Conservation (phyloP, 192 early-diverging fungal genomes). For the Podila minutissima region DNA sequence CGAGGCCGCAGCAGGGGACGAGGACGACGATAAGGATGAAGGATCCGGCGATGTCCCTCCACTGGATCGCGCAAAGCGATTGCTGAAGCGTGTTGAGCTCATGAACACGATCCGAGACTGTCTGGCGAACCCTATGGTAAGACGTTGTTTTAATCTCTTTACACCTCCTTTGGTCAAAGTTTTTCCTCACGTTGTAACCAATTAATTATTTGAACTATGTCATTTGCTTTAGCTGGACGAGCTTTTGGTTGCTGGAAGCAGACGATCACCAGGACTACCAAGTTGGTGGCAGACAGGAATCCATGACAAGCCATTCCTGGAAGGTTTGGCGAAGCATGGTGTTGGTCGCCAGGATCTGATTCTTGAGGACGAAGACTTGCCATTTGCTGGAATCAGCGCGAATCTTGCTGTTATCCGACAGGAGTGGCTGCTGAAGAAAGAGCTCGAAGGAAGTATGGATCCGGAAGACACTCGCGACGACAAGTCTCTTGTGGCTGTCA, state of each 20-base stretch:
- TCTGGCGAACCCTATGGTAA: constrained; percentile 59
- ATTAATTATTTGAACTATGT: no score
- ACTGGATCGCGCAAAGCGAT: constrained; percentile 73
- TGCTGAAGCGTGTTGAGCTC: constrained; percentile 74
- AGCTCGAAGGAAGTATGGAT: background rate
- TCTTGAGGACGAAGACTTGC: constrained; percentile 64
- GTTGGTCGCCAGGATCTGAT: constrained; percentile 73
- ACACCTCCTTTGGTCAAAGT: background rate
- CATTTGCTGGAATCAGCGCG: constrained; percentile 57
- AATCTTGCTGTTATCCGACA: constrained; percentile 19
- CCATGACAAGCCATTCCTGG: constrained; percentile 73
- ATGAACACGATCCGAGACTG: constrained; percentile 77
- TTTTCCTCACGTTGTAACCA: background rate
- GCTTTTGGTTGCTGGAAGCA: constrained; percentile 50
- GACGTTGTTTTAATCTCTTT: background rate
- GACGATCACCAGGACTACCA: constrained; percentile 63
- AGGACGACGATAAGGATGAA: constrained; percentile 36
- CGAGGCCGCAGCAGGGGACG: constrained; percentile 39
- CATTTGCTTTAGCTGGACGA: constrained; percentile 43
- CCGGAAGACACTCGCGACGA: background rate
- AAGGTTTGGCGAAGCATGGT: constrained; percentile 81
- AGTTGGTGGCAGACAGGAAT: constrained; percentile 80
- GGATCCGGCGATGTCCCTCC: constrained; percentile 65
- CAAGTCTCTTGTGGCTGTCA: background rate
- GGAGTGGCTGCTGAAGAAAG: constrained; percentile 9